These are phyloP conservation scores for Blattamonas nauphoetae DNA, from an alignment of 78 protist species.

Conservation along the genomic window DNA sequence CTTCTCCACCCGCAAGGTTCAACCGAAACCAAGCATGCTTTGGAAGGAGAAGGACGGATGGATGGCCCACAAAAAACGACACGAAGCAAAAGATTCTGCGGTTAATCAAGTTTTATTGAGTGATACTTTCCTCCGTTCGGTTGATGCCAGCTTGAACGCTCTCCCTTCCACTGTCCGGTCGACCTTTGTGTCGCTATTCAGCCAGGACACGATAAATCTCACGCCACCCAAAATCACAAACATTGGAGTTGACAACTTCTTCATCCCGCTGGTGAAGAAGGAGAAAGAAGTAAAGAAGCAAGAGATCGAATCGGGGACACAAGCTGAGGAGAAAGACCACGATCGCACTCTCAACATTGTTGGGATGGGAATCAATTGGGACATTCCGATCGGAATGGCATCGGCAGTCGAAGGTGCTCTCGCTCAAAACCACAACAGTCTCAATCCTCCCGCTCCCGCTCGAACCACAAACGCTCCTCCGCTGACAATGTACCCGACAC, in stretches of 20 bases:
- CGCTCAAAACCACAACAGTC: not conserved
- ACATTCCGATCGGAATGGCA: not conserved
- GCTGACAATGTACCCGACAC: not conserved
- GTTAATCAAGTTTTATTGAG: too few species aligned
- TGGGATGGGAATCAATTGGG: not conserved
- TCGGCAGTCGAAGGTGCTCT: not conserved
- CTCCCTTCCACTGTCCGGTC: too few species aligned
- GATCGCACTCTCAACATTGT: not conserved
- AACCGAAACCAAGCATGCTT: too few species aligned
- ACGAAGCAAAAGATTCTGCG: too few species aligned
- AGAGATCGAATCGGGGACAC: not conserved
- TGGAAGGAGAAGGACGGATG: too few species aligned
- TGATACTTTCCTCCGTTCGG: too few species aligned
- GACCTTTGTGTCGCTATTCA: too few species aligned
- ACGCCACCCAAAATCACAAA: too few species aligned
- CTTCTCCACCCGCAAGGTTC: too few species aligned
- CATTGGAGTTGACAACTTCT: not conserved
- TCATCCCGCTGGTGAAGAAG: not conserved
- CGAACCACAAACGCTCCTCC: not conserved
- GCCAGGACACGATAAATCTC: too few species aligned
- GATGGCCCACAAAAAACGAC: too few species aligned
- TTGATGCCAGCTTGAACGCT: too few species aligned
- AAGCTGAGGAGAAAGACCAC: not conserved
- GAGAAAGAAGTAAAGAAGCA: not conserved
- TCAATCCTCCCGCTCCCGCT: not conserved